Percentiles rank a stretch among this genome's conserved stretches.
Conservation (phyloP, 2,329 filamentous ascomycete species). For the Exophiala spinifera region DNA sequence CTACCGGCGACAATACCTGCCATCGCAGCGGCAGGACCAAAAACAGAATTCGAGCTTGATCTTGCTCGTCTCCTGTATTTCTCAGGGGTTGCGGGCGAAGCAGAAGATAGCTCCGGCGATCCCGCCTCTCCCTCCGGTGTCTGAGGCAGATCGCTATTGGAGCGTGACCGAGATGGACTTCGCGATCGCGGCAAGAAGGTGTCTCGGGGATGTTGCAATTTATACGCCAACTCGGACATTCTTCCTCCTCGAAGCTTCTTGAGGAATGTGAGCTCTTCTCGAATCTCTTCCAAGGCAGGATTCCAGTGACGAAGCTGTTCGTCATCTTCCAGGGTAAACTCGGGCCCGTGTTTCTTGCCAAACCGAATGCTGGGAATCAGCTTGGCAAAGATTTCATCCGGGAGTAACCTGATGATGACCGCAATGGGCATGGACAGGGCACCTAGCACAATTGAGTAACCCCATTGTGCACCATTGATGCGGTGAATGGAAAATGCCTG, state of each 20-base stretch:
- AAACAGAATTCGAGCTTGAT: constrained; percentile 57
- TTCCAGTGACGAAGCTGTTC: constrained; percentile 56
- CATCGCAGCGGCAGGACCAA: constrained; percentile 62
- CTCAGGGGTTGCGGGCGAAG: constrained; percentile 53
- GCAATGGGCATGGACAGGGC: constrained; percentile 52
- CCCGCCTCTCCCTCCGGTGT: constrained; percentile 41
- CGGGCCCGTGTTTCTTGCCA: constrained; percentile 20
- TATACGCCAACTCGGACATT: constrained; percentile 58
- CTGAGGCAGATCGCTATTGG: constrained; percentile 41
- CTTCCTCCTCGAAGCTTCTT: constrained; percentile 63
- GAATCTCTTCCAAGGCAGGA: constrained; percentile 59
- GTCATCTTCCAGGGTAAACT: constrained; percentile 36
- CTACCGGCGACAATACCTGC: constrained; percentile 65
- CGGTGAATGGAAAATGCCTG: constrained; percentile 52
- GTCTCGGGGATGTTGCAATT: constrained; percentile 58
- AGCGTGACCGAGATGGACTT: constrained; percentile 37
- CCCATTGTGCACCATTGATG: constrained; percentile 54
- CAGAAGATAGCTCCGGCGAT: constrained; percentile 36
- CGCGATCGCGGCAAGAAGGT: constrained; percentile 39
- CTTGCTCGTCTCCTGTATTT: constrained; percentile 49
- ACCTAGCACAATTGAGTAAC: constrained; percentile 50
- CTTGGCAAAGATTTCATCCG: constrained; percentile 48
- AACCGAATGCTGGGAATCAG: constrained; percentile 37
- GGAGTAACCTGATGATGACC: constrained; percentile 49
- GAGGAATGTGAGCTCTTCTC: constrained; percentile 62